Base-by-base conservation (phyloP, 2,329 filamentous ascomycete species). In the Neocucurbitaria cava region DNA sequence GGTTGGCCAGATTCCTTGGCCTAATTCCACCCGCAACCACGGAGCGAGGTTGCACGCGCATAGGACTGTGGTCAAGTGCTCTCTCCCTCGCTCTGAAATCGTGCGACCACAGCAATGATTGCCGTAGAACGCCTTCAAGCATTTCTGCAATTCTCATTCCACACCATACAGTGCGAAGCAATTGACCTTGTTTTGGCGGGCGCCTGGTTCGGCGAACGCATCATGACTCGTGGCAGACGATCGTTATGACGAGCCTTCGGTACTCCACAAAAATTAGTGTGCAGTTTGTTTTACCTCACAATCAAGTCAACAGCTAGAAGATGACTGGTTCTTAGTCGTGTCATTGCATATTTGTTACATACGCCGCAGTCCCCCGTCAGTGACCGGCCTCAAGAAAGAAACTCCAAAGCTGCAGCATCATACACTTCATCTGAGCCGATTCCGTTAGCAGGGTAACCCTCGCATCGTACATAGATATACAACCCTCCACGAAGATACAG, bases 1-100 rank as follows among this genome's bases (percentile, higher is more conserved):
- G 36, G 52, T 52, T 48, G 55, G 39, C 56, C 57, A 64, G 49
- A 54, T 51, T 55, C 30, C 38, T 57, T 53, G n/a, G 43, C 40
- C 49, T 54, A 56, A 56, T 43, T 39, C 42, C 33, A 15, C 35
- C n/a, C 3, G 26, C 9, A 33, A 20, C 28, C n/a, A 42, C n/a
- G 28, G 36, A 36, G 20, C 26, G 23, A 49, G 47, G 23, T 31
- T 35, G 44, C 53, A 48, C 26, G 47, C 48, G 31, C 47, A 50
- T 50, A 26, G n/a, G n/a, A n/a, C n/a, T n/a, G n/a, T n/a, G n/a
- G n/a, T n/a, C n/a, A 7, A 30, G 17, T 42, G 18, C 13, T 20
- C 43, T n/a, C 15, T 23, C 38, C 43, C 52, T 39, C 24, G 17
- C 28, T 18, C 24, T n/a, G 31, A n/a, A 28, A 45, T 13, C 30